phyloP scores from a whole-genome alignment of 164 flowering plant species.

The Vitis labrusca region DNA sequence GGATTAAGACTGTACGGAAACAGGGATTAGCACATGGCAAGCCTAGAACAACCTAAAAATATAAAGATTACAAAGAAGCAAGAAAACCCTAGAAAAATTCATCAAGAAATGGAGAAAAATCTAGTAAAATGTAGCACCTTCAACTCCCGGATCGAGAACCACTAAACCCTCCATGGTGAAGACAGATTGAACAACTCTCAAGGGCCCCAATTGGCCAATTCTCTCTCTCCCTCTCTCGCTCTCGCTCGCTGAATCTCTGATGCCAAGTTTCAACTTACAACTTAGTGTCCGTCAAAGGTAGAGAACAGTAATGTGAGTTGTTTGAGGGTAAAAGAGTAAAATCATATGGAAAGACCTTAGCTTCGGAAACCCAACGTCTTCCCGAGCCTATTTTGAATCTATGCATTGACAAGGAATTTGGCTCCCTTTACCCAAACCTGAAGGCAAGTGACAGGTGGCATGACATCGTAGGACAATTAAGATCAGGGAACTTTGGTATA shows the following conservation, averaged over 20 bases:
- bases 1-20: not conserved
- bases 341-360: not conserved
- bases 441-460: too few species aligned
- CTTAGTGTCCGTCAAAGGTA: too few species aligned
- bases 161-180: not conserved
- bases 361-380: constrained; percentile 5
- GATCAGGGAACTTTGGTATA: too few species aligned
- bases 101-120: not conserved
- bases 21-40: not conserved
- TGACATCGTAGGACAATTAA: too few species aligned
- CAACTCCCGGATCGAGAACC: not conserved
- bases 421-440: too few species aligned
- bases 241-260: not conserved
- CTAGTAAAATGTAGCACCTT: too few species aligned
- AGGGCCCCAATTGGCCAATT: not conserved
- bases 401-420: too few species aligned
- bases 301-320: not conserved
- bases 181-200: too few species aligned
- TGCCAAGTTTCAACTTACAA: too few species aligned
- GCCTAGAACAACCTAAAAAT: not conserved
- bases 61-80: not conserved
- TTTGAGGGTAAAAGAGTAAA: constrained; percentile 3
- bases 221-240: not conserved
- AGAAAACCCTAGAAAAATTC: not conserved
- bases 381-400: constrained; percentile 13